A percentile compares a stretch with the other conserved stretches of the same genome.
Evolutionary conservation across 805 yeast species (phyloP).

Genomic region (Ogataea paradorogensis): DNA sequence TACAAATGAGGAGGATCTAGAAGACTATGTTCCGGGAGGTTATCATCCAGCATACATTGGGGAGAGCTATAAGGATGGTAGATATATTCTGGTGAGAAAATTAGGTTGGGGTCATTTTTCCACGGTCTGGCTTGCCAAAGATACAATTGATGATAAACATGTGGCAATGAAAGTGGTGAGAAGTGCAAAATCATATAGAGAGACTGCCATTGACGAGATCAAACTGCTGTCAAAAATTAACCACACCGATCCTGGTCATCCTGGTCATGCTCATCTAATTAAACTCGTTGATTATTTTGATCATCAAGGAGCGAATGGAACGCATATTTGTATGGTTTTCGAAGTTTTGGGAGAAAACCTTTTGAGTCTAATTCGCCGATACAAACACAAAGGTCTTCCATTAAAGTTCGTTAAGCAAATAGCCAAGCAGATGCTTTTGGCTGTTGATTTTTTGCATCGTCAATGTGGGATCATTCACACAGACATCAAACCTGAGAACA

Average conservation of each 20-base stretch:
- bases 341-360: constrained; percentile 95
- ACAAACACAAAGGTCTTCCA: constrained; percentile 49
- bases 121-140: constrained; percentile 87
- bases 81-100: constrained; percentile 80
- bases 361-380: constrained; percentile 77
- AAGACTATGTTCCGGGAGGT: constrained; percentile 90
- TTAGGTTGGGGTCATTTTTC: constrained; percentile 99
- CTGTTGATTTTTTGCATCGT: constrained; percentile 56
- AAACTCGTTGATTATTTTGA: constrained; percentile 78
- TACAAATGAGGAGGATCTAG: constrained; percentile 75
- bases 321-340: constrained; percentile 94
- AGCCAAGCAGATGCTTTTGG: constrained; percentile 52
- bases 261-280: constrained; percentile 80
- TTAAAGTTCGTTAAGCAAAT: constrained; percentile 54
- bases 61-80: constrained; percentile 66
- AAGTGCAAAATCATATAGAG: constrained; percentile 86
- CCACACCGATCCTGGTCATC: constrained; percentile 62
- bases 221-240: constrained; percentile 67
- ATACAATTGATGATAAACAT: constrained; percentile 56
- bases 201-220: constrained; percentile 92
- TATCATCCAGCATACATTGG: constrained; percentile 94
- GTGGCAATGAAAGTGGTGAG: constrained; percentile 95
- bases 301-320: constrained; percentile 88
- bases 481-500: constrained; percentile 75
- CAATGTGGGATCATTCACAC: constrained; percentile 70